phyloP scores from a whole-genome alignment of 176 grass and related monocot genomes.

The Triticum dicoccoides region DNA sequence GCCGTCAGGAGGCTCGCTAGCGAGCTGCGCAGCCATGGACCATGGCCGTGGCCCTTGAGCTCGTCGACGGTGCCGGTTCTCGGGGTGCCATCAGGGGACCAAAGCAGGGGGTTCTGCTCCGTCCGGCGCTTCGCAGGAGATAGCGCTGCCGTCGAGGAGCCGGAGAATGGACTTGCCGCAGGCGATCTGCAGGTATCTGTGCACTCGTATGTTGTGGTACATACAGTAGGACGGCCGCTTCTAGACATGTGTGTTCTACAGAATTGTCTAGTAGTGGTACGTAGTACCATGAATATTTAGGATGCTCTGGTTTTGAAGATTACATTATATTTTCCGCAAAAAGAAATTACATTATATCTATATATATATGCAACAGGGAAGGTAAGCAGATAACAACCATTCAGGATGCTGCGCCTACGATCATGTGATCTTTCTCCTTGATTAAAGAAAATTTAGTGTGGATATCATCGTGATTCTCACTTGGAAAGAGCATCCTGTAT shows the following conservation, averaged over 20 bases:
- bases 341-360: no score
- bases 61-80: neutral
- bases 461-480: neutral
- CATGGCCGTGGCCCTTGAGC: neutral
- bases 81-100: neutral
- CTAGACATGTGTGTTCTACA: neutral
- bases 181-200: conserved; percentile 19
- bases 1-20: neutral
- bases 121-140: conserved; percentile 28
- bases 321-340: no score
- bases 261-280: neutral
- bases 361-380: no score
- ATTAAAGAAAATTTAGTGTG: neutral
- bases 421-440: neutral
- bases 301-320: no score
- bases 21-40: neutral
- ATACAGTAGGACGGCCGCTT: neutral
- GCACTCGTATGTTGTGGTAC: neutral
- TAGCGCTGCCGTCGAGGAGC: neutral
- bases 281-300: no score
- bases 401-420: neutral
- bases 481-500: no score
- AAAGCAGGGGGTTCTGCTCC: conserved; percentile 40
- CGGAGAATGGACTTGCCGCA: conserved; percentile 15
- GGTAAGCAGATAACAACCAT: neutral